Conservation (phyloP, 208 protist genomes). For the Acanthamoeba triangularis region DNA sequence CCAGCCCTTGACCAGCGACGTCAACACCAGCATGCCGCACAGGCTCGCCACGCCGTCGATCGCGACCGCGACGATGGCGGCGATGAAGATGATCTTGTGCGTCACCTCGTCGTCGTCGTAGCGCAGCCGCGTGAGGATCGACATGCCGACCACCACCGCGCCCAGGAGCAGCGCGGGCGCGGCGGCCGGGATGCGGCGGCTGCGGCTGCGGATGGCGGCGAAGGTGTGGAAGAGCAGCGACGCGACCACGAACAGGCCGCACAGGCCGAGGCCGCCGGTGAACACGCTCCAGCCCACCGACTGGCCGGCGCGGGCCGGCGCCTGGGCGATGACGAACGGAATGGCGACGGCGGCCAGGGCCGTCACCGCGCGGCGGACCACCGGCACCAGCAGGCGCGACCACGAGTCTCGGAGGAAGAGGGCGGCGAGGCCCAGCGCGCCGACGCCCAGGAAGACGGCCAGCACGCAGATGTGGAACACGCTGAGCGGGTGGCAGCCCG, state of each 20-base stretch:
- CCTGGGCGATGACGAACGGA: constrained; percentile 63
- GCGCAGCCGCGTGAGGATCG: constrained; percentile 13
- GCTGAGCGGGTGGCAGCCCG: background rate
- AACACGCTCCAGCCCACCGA: background rate
- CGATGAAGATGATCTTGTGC: background rate
- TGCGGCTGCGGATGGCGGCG: background rate
- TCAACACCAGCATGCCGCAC: constrained; percentile 15
- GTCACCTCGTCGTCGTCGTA: background rate
- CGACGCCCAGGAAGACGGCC: background rate
- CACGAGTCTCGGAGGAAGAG: constrained; percentile 1
- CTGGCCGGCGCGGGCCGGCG: background rate
- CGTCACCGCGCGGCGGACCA: background rate
- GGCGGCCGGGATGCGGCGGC: background rate
- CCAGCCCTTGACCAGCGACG: constrained; percentile 26
- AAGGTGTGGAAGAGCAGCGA: constrained; percentile 46
- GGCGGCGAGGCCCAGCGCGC: background rate
- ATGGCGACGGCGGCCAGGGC: background rate
- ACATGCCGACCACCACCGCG: background rate
- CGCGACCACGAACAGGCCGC: background rate
- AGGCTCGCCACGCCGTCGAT: constrained; percentile 2
- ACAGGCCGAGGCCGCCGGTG: constrained; percentile 17
- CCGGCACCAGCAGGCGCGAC: background rate
- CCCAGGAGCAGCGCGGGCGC: background rate
- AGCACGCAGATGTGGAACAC: background rate
- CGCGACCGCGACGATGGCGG: background rate